Base-by-base conservation (phyloP, 2,329 filamentous ascomycete genomes). In the Alternaria infectoria region DNA sequence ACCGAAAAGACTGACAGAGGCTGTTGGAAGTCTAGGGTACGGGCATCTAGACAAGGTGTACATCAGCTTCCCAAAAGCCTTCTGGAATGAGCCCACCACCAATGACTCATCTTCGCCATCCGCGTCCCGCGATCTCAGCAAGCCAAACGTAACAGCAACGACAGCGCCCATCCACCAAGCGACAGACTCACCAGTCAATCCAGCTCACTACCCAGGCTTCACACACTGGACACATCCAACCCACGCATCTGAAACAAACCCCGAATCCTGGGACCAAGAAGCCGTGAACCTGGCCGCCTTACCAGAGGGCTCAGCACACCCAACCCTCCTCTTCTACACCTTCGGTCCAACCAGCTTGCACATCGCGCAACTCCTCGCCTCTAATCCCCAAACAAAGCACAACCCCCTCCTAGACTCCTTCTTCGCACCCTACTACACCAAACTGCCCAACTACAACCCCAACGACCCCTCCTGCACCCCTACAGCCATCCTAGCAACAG, bases 241-340 rank as follows among this genome's bases (percentile, higher is more conserved):
- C 2, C 96, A 97, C 76, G 86, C 89, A 0, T 66, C 82, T 0
- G 81, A 86, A 54, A 86, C 88, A 2, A 90, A 91, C 69, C 86
- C 88, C 2, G 71, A 85, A 6, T 80, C 84, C 63, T 96, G 92
- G 92, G 88, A 89, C 65, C 91, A 93, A 78, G 90, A 95, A 80
- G 87, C 89, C 57, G 85, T 96, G 61, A 93, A 95, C 61, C 86
- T 97, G 21, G 89, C 91, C 45, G 88, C 90, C 2, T 84, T 96
- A 3, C 84, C 87, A 2, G 28, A 26, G 0, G 70, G 74, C 0
- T 84, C 83, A 54, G 86, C 90, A 0, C 93, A 97, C 63, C 91
- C 93, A 8, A 96, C 93, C 0, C 85, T 97, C 5, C 86, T 97
- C 25, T 97, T 97, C 85, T 97, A 93, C 82, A 89, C 85, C 36